Conservation (phyloP, 129 eudicot genomes). For the Dittrichia graveolens region DNA sequence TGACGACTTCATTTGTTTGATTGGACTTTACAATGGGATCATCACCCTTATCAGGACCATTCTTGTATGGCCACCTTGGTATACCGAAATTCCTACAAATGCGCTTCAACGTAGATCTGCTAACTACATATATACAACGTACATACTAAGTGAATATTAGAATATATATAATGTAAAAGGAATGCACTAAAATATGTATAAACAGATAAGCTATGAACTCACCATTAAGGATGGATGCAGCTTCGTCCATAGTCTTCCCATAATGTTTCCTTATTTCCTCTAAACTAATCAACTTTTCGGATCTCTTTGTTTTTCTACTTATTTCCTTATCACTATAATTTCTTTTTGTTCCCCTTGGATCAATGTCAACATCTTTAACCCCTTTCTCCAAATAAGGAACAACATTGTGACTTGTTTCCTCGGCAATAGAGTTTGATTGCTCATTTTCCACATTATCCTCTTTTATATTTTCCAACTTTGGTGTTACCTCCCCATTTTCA, state of each 20-base stretch:
- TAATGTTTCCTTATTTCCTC: conserved; percentile 11
- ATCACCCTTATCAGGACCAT: background rate
- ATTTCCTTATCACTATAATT: too few species aligned
- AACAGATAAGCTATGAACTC: background rate
- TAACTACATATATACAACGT: conserved; percentile 15
- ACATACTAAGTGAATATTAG: background rate
- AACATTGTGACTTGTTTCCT: too few species aligned
- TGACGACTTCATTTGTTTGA: conserved; percentile 6
- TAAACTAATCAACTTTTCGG: too few species aligned
- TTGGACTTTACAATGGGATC: background rate
- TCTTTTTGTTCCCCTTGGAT: too few species aligned
- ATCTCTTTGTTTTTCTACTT: too few species aligned
- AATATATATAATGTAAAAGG: background rate
- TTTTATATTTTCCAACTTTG: too few species aligned
- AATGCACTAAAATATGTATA: background rate
- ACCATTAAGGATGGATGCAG: conserved; percentile 16
- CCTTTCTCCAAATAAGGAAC: too few species aligned
- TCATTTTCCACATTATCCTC: too few species aligned
- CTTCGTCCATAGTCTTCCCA: conserved; percentile 18
- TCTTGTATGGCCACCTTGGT: conserved; percentile 21
- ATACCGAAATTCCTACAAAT: conserved; percentile 15
- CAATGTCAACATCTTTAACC: too few species aligned
- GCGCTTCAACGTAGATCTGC: conserved; percentile 24
- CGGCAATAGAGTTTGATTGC: too few species aligned
- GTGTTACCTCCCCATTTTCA: conserved; percentile 13